Evolutionary conservation across 768 basidiomycete species (phyloP).

Genomic region (Amanita subjunquillea): DNA sequence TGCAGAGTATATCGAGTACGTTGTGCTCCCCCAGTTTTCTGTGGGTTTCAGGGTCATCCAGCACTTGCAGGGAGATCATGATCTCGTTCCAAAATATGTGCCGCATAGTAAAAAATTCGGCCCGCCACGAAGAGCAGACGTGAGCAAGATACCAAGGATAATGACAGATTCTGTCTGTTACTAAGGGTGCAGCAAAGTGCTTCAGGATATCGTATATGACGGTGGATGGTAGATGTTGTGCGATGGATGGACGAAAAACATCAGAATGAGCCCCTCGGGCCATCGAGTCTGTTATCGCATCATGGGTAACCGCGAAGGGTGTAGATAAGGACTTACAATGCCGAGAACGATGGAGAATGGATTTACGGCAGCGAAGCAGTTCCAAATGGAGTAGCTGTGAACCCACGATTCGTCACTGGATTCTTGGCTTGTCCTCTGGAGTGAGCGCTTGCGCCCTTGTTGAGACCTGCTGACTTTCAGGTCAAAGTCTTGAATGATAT

Average conservation of each 20-base stretch:
- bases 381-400: too few relatives aligned
- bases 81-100: background rate
- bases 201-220: conserved; percentile 14
- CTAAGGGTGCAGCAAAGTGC: background rate
- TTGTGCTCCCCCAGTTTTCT: background rate
- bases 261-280: too few relatives aligned
- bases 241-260: background rate
- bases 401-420: too few relatives aligned
- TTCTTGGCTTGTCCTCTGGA: too few relatives aligned
- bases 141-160: conserved; percentile 4
- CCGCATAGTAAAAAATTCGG: background rate
- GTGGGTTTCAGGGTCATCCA: too few relatives aligned
- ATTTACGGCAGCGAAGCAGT: too few relatives aligned
- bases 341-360: background rate
- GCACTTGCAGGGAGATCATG: background rate
- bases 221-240: background rate
- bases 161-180: background rate
- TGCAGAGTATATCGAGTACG: background rate
- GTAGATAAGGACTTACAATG: background rate
- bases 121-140: conserved; percentile 2
- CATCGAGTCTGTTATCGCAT: too few relatives aligned
- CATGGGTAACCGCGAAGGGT: background rate
- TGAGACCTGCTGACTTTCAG: too few relatives aligned
- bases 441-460: too few relatives aligned
- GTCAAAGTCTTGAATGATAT: too few relatives aligned